phyloP scores from a whole-genome alignment of 163 green algal genomes.

The Chlorella variabilis region DNA sequence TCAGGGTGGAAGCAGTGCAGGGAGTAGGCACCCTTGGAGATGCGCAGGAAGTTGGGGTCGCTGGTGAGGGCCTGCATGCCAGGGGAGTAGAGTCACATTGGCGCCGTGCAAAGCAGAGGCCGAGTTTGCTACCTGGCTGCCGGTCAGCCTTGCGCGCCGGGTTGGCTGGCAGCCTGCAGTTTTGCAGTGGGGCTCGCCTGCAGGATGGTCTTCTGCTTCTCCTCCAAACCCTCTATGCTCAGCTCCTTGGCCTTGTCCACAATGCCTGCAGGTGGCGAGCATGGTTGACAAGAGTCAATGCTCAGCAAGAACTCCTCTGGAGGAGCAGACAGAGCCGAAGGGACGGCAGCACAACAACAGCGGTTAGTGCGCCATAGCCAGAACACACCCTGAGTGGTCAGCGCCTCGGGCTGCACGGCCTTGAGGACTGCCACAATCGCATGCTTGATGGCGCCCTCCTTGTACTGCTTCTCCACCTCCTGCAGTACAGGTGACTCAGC shows the following conservation, averaged over 20 bases:
- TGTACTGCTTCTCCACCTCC: conserved; percentile 68
- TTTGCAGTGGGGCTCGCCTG: conserved; percentile 15
- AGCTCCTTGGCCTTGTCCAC: conserved; percentile 40
- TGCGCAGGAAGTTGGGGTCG: conserved; percentile 56
- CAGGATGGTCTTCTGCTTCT: conserved; percentile 45
- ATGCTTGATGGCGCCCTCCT: conserved; percentile 67
- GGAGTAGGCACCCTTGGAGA: conserved; percentile 58
- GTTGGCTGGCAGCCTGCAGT: not conserved
- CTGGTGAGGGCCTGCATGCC: conserved; percentile 41
- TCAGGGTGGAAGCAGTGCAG: conserved; percentile 46
- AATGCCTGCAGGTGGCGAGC: conserved; percentile 15
- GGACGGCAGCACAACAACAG: too few species aligned
- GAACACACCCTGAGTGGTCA: conserved; percentile 41
- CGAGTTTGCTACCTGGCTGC: too few species aligned
- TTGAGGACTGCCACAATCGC: conserved; percentile 60
- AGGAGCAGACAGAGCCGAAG: too few species aligned
- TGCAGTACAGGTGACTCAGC: conserved; percentile 19
- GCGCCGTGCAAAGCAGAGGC: not conserved
- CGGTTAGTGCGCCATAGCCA: too few species aligned
- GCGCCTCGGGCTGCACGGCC: conserved; percentile 49
- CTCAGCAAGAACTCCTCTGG: too few species aligned
- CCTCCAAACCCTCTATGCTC: conserved; percentile 39
- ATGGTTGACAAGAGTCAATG: too few species aligned
- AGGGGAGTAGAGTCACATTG: too few species aligned
- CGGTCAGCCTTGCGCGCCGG: too few species aligned